phyloP scores from a whole-genome alignment of 345 rosid genomes.

The Eucalyptus polyanthemos region DNA sequence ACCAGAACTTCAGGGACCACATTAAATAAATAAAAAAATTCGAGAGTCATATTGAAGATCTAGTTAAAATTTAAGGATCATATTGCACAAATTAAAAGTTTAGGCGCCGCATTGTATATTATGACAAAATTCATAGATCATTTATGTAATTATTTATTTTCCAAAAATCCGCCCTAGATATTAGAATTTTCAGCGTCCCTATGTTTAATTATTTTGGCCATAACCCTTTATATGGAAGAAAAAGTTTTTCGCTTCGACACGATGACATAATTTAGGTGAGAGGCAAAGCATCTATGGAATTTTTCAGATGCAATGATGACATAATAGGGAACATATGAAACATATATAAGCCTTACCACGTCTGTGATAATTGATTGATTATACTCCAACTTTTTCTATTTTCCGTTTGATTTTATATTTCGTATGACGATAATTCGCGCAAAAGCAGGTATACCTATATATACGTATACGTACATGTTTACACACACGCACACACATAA shows the following conservation, averaged over 20 bases:
- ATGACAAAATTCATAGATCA: fast-evolving
- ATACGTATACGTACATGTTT: not conserved
- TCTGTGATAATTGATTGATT: not conserved
- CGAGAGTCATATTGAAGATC: fast-evolving
- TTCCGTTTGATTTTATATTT: not conserved
- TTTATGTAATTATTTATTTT: fast-evolving
- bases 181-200: not conserved
- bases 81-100: fast-evolving
- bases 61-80: fast-evolving
- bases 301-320: not conserved
- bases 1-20: fast-evolving
- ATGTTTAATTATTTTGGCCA: not conserved
- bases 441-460: not conserved
- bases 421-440: not conserved
- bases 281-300: not conserved
- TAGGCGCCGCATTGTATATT: fast-evolving
- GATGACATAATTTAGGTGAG: not conserved
- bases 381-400: not conserved
- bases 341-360: fast-evolving
- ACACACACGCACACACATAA: no score
- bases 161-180: fast-evolving
- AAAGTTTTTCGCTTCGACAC: not conserved
- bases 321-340: not conserved
- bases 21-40: no score
- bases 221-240: not conserved